Base-by-base conservation (phyloP, 129 eudicot genomes). In the Pulicaria dysenterica region DNA sequence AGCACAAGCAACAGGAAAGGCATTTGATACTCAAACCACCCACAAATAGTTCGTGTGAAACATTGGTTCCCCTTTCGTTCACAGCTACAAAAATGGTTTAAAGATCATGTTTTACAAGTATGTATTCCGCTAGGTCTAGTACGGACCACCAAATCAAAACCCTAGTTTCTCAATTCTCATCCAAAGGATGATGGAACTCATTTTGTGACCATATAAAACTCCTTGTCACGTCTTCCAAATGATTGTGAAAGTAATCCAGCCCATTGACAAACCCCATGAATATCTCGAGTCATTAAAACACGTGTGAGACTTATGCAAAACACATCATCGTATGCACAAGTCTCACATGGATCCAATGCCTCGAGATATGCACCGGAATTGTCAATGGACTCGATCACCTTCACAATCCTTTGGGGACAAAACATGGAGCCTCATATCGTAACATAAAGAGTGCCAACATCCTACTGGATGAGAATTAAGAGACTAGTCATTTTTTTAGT, bases 401-500 rank as follows among this genome's bases (percentile, higher is more conserved):
- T 38, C 73, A 69, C 16, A 69, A 69, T 69, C 73, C 49, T 39
- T 10, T 69, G 0, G 10, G 36, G 47, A 69, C 61, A 15, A 39
- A 69, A 37, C 73, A 69, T 50, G 37, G 37, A 69, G 73, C 36
- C 73, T 55, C 51, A 37, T 5, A 69, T 50, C 38, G 36, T 37
- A 40, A 69, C 62, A 69, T 37, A 69, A 69, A 50, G 73, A 67
- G 72, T 42, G 47, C 72, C 72, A 47, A 67, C 72, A 67, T 67
- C 58, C 58, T 47, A 4, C n/a, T 67, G 31, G 31, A 24, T 24
- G 31, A 67, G 4, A 43, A 64, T 3, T 51, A 55, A 12, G 58
- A 74, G 40, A 15, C 72, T 40, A 53, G 6, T 5, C 15, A 10
- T 60, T 4, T 59, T 38, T 14, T 8, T 6, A 67, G 13, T 31